Base-by-base conservation (phyloP, 1,139 yeast species). In the Kodamaea plutei region DNA sequence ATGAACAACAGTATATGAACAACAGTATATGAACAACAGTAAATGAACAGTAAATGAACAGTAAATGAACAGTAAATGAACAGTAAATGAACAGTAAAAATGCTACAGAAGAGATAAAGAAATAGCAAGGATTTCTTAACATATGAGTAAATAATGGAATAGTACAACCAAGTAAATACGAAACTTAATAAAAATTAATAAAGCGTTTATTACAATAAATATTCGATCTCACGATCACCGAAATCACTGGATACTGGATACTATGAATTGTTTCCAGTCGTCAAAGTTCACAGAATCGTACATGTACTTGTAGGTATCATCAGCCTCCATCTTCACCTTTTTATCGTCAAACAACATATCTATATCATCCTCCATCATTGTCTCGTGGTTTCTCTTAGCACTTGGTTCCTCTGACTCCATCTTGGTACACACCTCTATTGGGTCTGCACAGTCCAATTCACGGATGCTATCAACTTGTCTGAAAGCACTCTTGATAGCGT, bases 401-500 rank as follows among this genome's bases (percentile, higher is more conserved):
- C 23, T 12, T 8, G 23, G 14, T 11, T 9, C n/a, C 6, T 21
- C 23, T 8, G 11, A 17, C 15, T 17, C 24, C 12, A 29, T 31
- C 10, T 44, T 39, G n/a, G 54, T 48, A 38, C 67, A 61, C 6
- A 48, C 49, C 7, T 54, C 54, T 23, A 64, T 51, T 4, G 62
- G 54, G 37, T 64, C 66, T 12, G 47, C 36, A 3, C 53, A 39
- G 2, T 53, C 53, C 29, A 62, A 45, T 31, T 67, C 69, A 29
- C 52, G 48, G 25, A 63, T 59, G 16, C 40, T 37, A 15, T 61
- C 65, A 12, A 70, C 67, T 37, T 68, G 77, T 35, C 59, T 58
- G 44, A 74, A 73, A 0, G 76, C 68, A 6, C 73, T 58, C 2
- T 62, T 44, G 15, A 75, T 61, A 3, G 73, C 69, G 21, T 56